A percentile compares a stretch with the other conserved stretches of the same genome.
Conservation (phyloP, 371 early-diverging fungal genomes). For the Capillidium rhysosporum region DNA sequence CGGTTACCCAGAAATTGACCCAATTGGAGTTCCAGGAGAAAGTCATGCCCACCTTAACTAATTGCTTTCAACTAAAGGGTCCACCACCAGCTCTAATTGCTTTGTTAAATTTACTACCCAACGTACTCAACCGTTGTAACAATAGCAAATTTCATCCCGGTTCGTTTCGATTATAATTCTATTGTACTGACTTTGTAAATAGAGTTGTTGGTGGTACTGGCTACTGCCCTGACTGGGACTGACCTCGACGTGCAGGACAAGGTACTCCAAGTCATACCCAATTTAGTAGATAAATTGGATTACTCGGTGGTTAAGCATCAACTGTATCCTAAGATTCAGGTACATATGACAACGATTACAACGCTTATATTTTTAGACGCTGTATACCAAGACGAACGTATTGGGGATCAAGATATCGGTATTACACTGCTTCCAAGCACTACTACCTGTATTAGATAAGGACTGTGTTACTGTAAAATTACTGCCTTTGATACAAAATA, state of each 20-base stretch:
- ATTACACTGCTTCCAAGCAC: constrained; percentile 47
- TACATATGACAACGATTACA: constrained; percentile 8
- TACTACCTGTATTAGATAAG: constrained; percentile 53
- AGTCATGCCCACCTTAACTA: constrained; percentile 40
- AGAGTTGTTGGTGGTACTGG: constrained; percentile 14
- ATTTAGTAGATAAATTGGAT: constrained; percentile 34
- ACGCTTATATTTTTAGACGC: constrained; percentile 16
- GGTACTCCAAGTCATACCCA: constrained; percentile 44
- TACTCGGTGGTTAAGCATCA: constrained; percentile 45
- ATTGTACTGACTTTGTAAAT: constrained; percentile 30
- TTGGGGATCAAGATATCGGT: constrained; percentile 54
- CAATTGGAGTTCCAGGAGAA: constrained; percentile 37
- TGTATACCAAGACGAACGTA: constrained; percentile 42
- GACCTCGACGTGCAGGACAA: constrained; percentile 50
- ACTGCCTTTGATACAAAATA: constrained; percentile 49
- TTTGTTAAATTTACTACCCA: constrained; percentile 34
- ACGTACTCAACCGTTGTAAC: constrained; percentile 7
- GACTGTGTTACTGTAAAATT: constrained; percentile 32
- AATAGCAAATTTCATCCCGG: neutral
- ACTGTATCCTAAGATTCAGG: constrained; percentile 53
- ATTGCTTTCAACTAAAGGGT: constrained; percentile 31
- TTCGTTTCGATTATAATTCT: constrained; percentile 34
- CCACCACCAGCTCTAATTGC: constrained; percentile 41
- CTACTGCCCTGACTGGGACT: constrained; percentile 28
- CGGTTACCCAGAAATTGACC: constrained; percentile 31